These are phyloP conservation scores for Penicillium diatomitis DNA, from an alignment of 495 filamentous ascomycete genomes.

Conservation along the genomic window DNA sequence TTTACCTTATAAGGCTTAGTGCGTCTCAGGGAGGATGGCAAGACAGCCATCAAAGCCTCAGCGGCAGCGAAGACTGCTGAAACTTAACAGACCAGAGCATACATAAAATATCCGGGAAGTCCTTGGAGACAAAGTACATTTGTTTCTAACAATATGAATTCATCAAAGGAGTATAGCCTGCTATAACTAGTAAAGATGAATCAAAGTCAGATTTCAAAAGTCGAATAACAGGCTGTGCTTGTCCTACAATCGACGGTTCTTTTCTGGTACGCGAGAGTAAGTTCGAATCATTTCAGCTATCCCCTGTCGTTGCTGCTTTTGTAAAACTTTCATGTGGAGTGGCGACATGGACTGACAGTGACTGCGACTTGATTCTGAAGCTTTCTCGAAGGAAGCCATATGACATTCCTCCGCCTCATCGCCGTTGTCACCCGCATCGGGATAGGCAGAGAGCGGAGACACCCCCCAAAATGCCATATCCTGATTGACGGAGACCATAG, in stretches of 20 bases:
- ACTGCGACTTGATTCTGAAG: neutral
- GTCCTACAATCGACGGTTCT: too few species aligned
- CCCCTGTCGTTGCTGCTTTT: neutral
- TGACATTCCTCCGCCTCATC: neutral
- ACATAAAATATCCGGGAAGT: neutral
- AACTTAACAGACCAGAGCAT: neutral
- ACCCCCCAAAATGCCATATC: neutral
- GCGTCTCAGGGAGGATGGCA: neutral
- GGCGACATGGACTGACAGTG: neutral
- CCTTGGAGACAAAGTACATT: neutral
- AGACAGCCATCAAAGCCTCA: neutral
- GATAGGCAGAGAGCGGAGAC: neutral
- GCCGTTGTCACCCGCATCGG: neutral
- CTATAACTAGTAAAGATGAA: neutral
- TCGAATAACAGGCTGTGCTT: constrained; percentile 1
- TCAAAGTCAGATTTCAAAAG: neutral
- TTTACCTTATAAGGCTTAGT: neutral
- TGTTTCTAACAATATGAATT: neutral
- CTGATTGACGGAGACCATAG: neutral
- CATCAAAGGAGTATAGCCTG: neutral
- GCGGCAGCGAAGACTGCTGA: neutral
- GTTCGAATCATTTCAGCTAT: neutral
- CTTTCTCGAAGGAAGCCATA: neutral
- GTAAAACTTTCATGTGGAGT: neutral
- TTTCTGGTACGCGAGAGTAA: neutral